phyloP scores from a whole-genome alignment of 2,329 filamentous ascomycete genomes.

The Scytalidium lignicola region DNA sequence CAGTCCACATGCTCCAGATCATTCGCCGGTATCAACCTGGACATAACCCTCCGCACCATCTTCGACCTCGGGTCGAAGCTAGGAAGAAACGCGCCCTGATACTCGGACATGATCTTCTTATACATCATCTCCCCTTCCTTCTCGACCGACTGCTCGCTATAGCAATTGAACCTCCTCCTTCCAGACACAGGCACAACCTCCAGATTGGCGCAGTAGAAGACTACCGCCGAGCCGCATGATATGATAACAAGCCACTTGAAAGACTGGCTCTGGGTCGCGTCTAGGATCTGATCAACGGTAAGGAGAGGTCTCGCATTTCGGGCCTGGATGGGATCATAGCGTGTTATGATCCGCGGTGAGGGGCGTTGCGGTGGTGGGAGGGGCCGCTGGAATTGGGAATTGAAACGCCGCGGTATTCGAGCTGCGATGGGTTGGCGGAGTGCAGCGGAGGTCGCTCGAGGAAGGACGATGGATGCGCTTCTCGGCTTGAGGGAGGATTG shows the following conservation, averaged over 20 bases:
- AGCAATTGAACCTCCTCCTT: constrained; percentile 68
- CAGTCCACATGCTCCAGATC: constrained; percentile 55
- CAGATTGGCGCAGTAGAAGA: constrained; percentile 63
- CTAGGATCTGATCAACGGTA: constrained; percentile 28
- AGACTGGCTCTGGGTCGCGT: constrained; percentile 29
- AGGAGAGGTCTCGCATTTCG: constrained; percentile 32
- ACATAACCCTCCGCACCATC: constrained; percentile 60
- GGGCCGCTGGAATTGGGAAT: not conserved
- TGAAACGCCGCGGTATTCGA: not conserved
- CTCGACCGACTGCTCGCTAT: constrained; percentile 50
- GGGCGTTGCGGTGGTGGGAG: not conserved
- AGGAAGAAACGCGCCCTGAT: constrained; percentile 48
- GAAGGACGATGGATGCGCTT: not conserved
- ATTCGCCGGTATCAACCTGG: constrained; percentile 60
- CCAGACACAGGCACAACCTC: constrained; percentile 70
- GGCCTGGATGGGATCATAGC: not conserved
- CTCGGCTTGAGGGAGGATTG: not conserved
- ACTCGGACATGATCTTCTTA: constrained; percentile 48
- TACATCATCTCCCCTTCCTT: constrained; percentile 49
- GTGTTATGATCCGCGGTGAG: not conserved
- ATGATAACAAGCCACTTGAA: constrained; percentile 36
- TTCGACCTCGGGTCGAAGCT: constrained; percentile 50
- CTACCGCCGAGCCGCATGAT: constrained; percentile 32
- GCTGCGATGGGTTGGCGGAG: not conserved
- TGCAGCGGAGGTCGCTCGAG: not conserved